Percentiles rank a stretch among this genome's conserved stretches.
Conservation (phyloP, 169 alveolate species). For the Plasmodium blacklocki region DNA sequence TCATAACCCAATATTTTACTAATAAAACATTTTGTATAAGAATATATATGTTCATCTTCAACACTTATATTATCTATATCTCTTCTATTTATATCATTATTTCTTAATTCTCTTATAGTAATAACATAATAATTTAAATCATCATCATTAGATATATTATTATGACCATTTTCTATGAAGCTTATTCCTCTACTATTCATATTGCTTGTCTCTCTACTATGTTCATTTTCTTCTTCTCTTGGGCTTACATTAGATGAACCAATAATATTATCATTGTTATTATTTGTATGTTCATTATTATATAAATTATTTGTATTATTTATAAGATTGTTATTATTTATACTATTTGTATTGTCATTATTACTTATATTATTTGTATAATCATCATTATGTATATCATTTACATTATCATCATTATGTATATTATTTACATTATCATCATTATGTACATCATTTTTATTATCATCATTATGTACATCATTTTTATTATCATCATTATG, state of each 20-base stretch:
- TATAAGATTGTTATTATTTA: too few species aligned
- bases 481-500: too few species aligned
- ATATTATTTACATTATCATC: background rate
- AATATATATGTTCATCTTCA: conserved; percentile 2
- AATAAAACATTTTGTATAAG: conserved; percentile 39
- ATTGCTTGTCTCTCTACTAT: background rate
- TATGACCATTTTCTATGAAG: background rate
- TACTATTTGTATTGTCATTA: too few species aligned
- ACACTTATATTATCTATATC: conserved; percentile 9
- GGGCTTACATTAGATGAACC: too few species aligned
- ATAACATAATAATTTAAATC: conserved; percentile 54
- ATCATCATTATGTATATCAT: too few species aligned
- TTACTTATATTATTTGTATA: too few species aligned
- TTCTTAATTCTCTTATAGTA: conserved; percentile 37
- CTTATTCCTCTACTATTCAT: background rate
- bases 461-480: too few species aligned
- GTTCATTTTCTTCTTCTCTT: conserved; percentile 10
- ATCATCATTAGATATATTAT: conserved; percentile 18
- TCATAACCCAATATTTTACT: conserved; percentile 66
- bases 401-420: too few species aligned
- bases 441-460: too few species aligned
- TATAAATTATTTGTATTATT: too few species aligned
- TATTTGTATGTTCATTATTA: too few species aligned
- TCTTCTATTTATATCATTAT: conserved; percentile 27
- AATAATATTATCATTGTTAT: too few species aligned